A percentile compares a stretch with the other conserved stretches of the same genome.
phyloP scores from a whole-genome alignment of 2,329 filamentous ascomycete species.

The Clathrospora elynae region DNA sequence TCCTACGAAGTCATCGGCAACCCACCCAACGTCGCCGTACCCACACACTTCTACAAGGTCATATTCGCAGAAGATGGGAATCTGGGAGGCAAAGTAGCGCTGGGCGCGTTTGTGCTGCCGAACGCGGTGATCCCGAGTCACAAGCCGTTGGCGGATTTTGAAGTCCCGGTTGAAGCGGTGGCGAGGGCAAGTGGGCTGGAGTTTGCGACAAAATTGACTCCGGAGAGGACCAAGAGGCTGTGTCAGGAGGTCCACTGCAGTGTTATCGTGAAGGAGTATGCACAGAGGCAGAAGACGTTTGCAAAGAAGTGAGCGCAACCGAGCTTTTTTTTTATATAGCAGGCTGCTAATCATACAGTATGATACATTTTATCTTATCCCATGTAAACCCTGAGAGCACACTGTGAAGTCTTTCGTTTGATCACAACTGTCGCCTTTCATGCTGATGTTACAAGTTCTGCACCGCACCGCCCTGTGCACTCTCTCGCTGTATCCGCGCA shows the following conservation, averaged over 20 bases:
- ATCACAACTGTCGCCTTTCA: too few relatives aligned
- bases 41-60: constrained; percentile 99
- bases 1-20: constrained; percentile 93
- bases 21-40: constrained; percentile 92
- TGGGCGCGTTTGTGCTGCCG: constrained; percentile 93
- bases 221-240: constrained; percentile 73
- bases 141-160: constrained; percentile 87
- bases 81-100: constrained; percentile 69
- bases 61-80: constrained; percentile 89
- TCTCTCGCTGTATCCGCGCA: constrained; percentile 54
- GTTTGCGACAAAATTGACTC: constrained; percentile 80
- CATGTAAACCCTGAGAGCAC: too few relatives aligned
- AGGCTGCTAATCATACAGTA: constrained; percentile 29
- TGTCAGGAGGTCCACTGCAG: constrained; percentile 87
- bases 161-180: constrained; percentile 90
- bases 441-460: constrained; percentile 20
- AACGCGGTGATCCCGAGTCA: constrained; percentile 87
- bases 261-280: constrained; percentile 81
- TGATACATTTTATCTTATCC: constrained; percentile 29
- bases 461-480: constrained; percentile 9
- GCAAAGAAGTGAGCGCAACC: constrained; percentile 31
- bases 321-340: constrained; percentile 3
- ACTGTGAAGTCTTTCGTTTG: too few relatives aligned
- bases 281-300: constrained; percentile 60
- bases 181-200: constrained; percentile 91